Percentiles rank a stretch among this genome's conserved stretches.
phyloP scores from a whole-genome alignment of 2,329 filamentous ascomycete species.

The Phaeophleospora eucalypticola region DNA sequence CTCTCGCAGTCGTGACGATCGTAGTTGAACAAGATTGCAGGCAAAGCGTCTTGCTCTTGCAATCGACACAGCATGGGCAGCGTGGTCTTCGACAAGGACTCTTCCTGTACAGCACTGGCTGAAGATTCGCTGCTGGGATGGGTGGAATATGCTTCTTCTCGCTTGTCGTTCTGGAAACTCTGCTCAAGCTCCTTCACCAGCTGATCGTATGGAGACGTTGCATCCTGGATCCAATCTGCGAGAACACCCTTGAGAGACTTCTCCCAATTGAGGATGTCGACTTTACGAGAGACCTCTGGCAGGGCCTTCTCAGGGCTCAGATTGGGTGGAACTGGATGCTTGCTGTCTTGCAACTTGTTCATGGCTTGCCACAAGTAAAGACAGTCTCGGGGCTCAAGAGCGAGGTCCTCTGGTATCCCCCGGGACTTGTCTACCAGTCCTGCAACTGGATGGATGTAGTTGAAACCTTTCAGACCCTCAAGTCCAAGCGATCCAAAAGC shows the following conservation, averaged over 20 bases:
- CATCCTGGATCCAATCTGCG: constrained; percentile 56
- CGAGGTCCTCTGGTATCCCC: constrained; percentile 64
- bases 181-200: constrained; percentile 49
- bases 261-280: constrained; percentile 65
- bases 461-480: constrained; percentile 49
- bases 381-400: constrained; percentile 68
- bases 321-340: constrained; percentile 41
- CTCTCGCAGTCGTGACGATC: constrained; percentile 62
- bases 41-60: constrained; percentile 61
- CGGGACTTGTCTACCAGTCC: constrained; percentile 58
- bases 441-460: constrained; percentile 63
- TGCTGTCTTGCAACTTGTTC: constrained; percentile 51
- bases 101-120: constrained; percentile 6
- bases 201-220: constrained; percentile 49
- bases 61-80: constrained; percentile 58
- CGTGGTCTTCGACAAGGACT: constrained; percentile 42
- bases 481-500: constrained; percentile 45
- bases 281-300: constrained; percentile 57
- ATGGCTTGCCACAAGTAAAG: constrained; percentile 62
- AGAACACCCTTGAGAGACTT: constrained; percentile 56
- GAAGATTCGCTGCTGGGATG: constrained; percentile 6
- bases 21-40: constrained; percentile 74
- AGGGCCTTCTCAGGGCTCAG: constrained; percentile 51
- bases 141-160: constrained; percentile 24
- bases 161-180: constrained; percentile 22